Conservation (phyloP, 2,329 filamentous ascomycete genomes). For the Cercospora beticola region DNA sequence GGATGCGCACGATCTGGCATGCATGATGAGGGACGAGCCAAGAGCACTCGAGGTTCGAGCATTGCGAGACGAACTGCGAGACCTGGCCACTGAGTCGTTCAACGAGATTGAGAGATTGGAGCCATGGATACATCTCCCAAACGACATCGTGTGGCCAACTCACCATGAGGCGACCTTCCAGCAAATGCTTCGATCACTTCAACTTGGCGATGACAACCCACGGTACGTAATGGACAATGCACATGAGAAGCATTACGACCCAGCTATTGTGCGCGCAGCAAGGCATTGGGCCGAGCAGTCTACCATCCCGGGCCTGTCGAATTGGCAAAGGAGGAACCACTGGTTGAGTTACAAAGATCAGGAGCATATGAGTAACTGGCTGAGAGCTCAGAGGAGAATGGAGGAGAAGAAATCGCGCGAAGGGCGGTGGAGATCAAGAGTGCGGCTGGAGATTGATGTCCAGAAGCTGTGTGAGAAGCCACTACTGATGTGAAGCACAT, state of each 20-base stretch:
- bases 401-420: background rate
- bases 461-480: background rate
- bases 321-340: background rate
- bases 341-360: background rate
- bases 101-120: background rate
- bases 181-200: no score
- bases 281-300: background rate
- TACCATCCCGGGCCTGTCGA: background rate
- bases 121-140: background rate
- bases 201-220: no score
- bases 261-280: background rate
- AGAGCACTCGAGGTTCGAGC: background rate
- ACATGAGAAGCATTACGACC: background rate
- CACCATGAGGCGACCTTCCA: background rate
- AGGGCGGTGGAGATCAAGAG: background rate
- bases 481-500: background rate
- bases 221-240: no score
- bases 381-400: background rate
- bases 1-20: background rate
- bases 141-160: background rate
- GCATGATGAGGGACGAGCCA: background rate
- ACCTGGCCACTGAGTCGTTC: background rate
- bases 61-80: background rate
- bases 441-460: background rate
- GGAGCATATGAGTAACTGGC: background rate